Evolutionary conservation across 2,329 filamentous ascomycete genomes (phyloP), one percentile per base, ranked within the genome.

Genomic region (Stagonosporopsis cucurbitacearum): DNA sequence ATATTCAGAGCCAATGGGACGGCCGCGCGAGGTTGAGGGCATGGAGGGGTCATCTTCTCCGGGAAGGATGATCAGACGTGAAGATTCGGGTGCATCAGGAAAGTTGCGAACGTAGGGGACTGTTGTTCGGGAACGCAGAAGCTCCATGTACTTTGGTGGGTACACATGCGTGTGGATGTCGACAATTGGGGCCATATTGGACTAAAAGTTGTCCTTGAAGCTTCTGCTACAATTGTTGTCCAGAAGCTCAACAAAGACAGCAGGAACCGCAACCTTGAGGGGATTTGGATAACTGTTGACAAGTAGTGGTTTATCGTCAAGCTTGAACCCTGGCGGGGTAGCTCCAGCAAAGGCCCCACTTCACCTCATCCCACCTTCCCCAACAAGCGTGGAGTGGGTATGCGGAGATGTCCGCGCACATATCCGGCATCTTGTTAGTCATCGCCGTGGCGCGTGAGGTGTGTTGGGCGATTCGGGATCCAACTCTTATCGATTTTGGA

Each of bases 1-100:
- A 80, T 94, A 97, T 67, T 93, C 90, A 0, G 86, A 81, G 20
- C 92, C 94, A 39, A 97, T 86, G 3, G 93, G 92, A 3, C 93
- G 87, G 33, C 92, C 93, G 2, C 90, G 88, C 8, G 86, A 83
- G 9, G 75, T 77, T 12, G 74, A 76, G 1, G 75, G 75, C 40
- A 82, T 85, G 19, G 80, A 78, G 2, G 81, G 73, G 22, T 82
- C 76, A 70, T 87, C 82, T 63, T 84, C 79, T 47, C 80, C 77
- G 2, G 86, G 83, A 5, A 90, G 80, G 51, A 90, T 86, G 58
- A 90, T 86, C 53, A 91, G 84, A 12, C 88, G 86, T 40, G 86
- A 84, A 39, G 85, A 84, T 22, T 74, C 63, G 0, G 73, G 73
- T 1, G 84, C 54, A 80, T 77, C 74, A 20, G 70, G 80, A 65